A percentile compares a stretch with the other conserved stretches of the same genome.
These are phyloP conservation scores for Ploettnerulaceae sp. DNA, from an alignment of 2,329 filamentous ascomycete species.

Conservation along the genomic window DNA sequence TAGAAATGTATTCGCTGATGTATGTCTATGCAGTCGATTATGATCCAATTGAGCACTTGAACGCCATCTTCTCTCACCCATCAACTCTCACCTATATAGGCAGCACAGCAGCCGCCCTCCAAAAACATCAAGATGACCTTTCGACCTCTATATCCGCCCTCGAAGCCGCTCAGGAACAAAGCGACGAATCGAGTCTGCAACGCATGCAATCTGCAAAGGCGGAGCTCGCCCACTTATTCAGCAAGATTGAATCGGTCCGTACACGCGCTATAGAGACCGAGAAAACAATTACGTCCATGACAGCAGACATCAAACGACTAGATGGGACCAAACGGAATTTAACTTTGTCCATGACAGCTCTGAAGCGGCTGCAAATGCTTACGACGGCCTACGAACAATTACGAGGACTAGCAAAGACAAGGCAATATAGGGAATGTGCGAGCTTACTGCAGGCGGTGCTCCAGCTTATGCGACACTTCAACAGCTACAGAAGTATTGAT, in stretches of 20 bases:
- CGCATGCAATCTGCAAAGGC: constrained; percentile 88
- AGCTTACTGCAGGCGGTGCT: constrained; percentile 91
- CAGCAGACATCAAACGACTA: constrained; percentile 94
- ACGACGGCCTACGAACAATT: constrained; percentile 99
- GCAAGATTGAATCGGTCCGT: constrained; percentile 90
- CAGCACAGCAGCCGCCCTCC: constrained; percentile 68
- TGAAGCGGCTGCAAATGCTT: constrained; percentile 97
- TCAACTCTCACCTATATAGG: constrained; percentile 75
- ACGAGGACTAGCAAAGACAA: constrained; percentile 71
- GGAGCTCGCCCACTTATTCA: constrained; percentile 85
- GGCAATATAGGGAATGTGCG: constrained; percentile 93
- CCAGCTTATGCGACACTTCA: constrained; percentile 98
- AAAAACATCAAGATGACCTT: constrained; percentile 74
- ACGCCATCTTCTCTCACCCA: constrained; percentile 87
- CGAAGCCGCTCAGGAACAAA: constrained; percentile 71
- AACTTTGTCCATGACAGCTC: constrained; percentile 92
- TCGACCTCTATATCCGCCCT: constrained; percentile 71
- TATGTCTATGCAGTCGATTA: constrained; percentile 60
- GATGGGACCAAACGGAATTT: constrained; percentile 96
- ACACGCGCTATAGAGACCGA: constrained; percentile 87
- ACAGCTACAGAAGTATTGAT: constrained; percentile 94
- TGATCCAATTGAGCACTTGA: constrained; percentile 88
- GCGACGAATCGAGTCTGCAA: constrained; percentile 80
- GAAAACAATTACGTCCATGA: constrained; percentile 96
- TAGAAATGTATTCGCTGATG: constrained; percentile 18